Evolutionary conservation across 2,329 filamentous ascomycete genomes (phyloP).

Genomic region (Alternaria incomplexa): DNA sequence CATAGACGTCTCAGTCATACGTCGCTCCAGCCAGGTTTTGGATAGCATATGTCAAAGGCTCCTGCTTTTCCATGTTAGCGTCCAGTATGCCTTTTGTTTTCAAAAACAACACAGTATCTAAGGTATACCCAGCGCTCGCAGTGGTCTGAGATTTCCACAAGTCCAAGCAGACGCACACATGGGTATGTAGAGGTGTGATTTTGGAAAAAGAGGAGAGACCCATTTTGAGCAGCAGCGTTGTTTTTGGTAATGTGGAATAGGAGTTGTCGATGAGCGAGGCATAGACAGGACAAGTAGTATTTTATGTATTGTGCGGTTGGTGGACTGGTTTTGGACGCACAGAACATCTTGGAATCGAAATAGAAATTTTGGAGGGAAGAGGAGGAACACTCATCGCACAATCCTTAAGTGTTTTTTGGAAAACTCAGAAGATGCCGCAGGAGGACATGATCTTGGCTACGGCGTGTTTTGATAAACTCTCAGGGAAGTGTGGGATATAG

Average conservation of each 20-base stretch:
- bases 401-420: too few relatives aligned
- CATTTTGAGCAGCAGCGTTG: too few relatives aligned
- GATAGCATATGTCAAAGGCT: accelerated
- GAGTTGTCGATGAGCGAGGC: too few relatives aligned
- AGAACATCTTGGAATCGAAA: too few relatives aligned
- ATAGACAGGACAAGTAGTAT: accelerated
- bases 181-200: too few relatives aligned
- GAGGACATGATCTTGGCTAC: too few relatives aligned
- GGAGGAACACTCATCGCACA: background rate
- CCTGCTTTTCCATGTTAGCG: accelerated
- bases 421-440: background rate
- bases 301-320: accelerated
- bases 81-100: background rate
- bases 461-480: too few relatives aligned
- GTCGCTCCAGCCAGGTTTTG: accelerated
- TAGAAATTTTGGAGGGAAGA: background rate
- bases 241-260: too few relatives aligned
- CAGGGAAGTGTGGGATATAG: background rate
- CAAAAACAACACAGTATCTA: too few relatives aligned
- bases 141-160: too few relatives aligned
- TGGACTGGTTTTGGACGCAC: background rate
- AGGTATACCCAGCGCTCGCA: too few relatives aligned
- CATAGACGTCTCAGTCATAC: background rate
- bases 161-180: too few relatives aligned
- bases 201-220: background rate